Evolutionary conservation across 768 basidiomycete species (phyloP), one percentile per base, ranked within the genome.

Genomic region (Xanthoconium stramineum): DNA sequence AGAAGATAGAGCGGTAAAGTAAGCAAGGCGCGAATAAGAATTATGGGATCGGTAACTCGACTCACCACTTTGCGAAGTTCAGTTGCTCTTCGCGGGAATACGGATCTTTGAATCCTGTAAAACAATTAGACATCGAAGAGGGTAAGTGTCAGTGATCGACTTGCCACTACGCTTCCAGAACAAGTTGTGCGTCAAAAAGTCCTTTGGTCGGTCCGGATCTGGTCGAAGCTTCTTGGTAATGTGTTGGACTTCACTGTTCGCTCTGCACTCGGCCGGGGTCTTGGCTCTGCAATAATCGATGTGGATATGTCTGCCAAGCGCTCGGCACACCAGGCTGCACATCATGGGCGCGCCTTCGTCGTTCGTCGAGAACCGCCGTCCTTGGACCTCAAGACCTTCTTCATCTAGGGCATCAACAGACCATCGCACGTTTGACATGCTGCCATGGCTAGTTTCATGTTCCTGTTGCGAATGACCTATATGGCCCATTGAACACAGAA

Each of bases 401-500:
- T 75, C 80, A 17, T 82, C 79, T 2, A 76, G 73, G 3, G 76
- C 78, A 45, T 84, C 80, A 10, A 85, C 61, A 0, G 79, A 66
- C 85, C 85, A 86, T 19, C 72, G 72, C 1, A 79, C 79, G 47
- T 71, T 74, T 2, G 81, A 78, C 83, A 85, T 84, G 11, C 80
- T 83, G 12, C 84, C 85, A 53, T 86, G 84, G 24, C 75, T 69
- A 0, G 84, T 86, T 52, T 82, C 80, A 44, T 86, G 85, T 46
- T 83, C 80, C 53, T 78, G 73, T 54, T 85, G 79, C 0, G 79
- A 56, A 57, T 86, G 84, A 1, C 79, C 83, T 85, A 42, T 47
- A 24, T 24, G 24, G 24, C 24, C 24, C 24, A 24, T 52, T 8
- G 10, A 53, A 51, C 28, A 43, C 35, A 19, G 3, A 14, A 47